Conservation (phyloP, 2,329 filamentous ascomycete genomes). For the Colletotrichum phormii region DNA sequence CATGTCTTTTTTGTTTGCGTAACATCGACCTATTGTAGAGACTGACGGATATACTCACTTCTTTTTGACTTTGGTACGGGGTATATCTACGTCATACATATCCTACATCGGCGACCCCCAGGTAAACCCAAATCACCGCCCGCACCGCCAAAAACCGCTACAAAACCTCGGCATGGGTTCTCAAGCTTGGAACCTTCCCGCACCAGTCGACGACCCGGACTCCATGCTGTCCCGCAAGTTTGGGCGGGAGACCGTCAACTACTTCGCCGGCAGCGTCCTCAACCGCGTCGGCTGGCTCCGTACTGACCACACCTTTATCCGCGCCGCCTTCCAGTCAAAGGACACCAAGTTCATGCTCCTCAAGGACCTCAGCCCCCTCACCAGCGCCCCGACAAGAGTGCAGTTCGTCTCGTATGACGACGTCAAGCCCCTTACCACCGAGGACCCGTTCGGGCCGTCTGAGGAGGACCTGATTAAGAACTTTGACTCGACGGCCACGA, state of each 20-base stretch:
- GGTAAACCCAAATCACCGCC: conserved; percentile 8
- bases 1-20: not conserved
- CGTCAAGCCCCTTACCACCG: conserved; percentile 76
- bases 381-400: conserved; percentile 62
- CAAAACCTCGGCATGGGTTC: conserved; percentile 33
- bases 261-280: conserved; percentile 82
- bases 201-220: conserved; percentile 58
- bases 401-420: conserved; percentile 77
- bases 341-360: conserved; percentile 81
- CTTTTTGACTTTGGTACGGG: not conserved
- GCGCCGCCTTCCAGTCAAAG: conserved; percentile 73
- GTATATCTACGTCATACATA: not conserved
- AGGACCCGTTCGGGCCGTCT: conserved; percentile 74
- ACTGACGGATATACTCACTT: not conserved
- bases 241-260: conserved; percentile 84
- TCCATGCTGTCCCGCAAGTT: conserved; percentile 82
- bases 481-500: conserved; percentile 77
- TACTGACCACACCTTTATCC: conserved; percentile 76
- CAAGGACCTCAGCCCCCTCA: conserved; percentile 81
- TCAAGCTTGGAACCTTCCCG: conserved; percentile 54
- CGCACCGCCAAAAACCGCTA: not conserved
- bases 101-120: not conserved
- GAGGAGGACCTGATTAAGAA: conserved; percentile 80
- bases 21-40: not conserved
- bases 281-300: conserved; percentile 86